Evolutionary conservation across 1,284 basidiomycete genomes (phyloP).

Genomic region (Cutaneotrichosporon sp.): DNA sequence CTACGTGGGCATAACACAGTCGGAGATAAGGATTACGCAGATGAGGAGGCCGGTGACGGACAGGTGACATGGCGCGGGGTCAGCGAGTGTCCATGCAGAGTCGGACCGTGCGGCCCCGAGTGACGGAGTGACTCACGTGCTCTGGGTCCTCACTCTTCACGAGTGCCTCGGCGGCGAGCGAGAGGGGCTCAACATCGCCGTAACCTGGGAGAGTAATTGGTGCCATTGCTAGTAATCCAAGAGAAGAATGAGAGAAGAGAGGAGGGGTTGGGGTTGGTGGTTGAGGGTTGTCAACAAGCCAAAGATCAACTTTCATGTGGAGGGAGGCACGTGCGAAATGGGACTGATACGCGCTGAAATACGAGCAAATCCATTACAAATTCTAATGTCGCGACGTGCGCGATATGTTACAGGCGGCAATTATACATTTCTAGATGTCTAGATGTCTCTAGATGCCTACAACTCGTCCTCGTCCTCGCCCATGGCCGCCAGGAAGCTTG

Average conservation of each 20-base stretch:
- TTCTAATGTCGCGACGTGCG: not conserved
- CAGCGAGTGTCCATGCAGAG: not conserved
- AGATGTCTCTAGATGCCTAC: conserved; percentile 7
- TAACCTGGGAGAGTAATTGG: conserved; percentile 22
- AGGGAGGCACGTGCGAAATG: not conserved
- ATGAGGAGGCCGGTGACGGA: no score
- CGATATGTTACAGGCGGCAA: not conserved
- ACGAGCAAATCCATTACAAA: not conserved
- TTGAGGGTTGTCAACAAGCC: not conserved
- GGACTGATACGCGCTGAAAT: not conserved
- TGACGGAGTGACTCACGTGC: conserved; percentile 44
- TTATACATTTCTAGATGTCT: conserved; percentile 2
- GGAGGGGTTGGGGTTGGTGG: not conserved
- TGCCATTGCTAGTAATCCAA: conserved; percentile 2
- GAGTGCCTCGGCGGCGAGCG: conserved; percentile 44
- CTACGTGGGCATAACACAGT: conserved; percentile 50
- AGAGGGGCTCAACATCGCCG: conserved; percentile 27
- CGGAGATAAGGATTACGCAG: not conserved
- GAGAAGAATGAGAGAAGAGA: not conserved
- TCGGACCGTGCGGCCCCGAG: not conserved
- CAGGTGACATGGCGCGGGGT: not conserved
- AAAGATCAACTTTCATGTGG: not conserved
- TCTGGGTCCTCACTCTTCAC: conserved; percentile 54
- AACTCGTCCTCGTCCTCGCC: conserved; percentile 38
- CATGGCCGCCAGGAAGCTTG: conserved; percentile 48